These are phyloP conservation scores for Aspergillus tubingensis DNA, from an alignment of 2,329 filamentous ascomycete genomes.

Conservation along the genomic window DNA sequence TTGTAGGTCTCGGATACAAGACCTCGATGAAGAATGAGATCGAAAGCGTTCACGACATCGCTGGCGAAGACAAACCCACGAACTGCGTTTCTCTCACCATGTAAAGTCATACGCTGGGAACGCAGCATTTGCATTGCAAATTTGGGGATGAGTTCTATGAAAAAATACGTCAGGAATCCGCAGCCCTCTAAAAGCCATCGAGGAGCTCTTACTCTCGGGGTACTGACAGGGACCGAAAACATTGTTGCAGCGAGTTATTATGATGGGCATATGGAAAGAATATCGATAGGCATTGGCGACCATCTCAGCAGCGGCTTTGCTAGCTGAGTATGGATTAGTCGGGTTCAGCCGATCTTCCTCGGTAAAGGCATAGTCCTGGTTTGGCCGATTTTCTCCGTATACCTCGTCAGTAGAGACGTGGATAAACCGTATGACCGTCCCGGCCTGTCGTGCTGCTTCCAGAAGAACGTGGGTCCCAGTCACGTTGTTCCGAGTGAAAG, in stretches of 20 bases:
- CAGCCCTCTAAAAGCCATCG: background rate
- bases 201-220: conserved; percentile 67
- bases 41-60: conserved; percentile 78
- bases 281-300: conserved; percentile 80
- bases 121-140: conserved; percentile 75
- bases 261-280: conserved; percentile 77
- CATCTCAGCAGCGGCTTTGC: conserved; percentile 82
- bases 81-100: conserved; percentile 74
- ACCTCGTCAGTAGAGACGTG: conserved; percentile 86
- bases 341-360: conserved; percentile 77
- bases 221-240: conserved; percentile 84
- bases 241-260: conserved; percentile 81
- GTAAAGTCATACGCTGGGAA: conserved; percentile 67
- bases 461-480: conserved; percentile 81
- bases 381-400: conserved; percentile 68
- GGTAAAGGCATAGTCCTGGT: conserved; percentile 31
- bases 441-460: conserved; percentile 72
- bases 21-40: conserved; percentile 80
- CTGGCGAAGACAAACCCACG: conserved; percentile 76
- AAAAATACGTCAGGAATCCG: background rate
- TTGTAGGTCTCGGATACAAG: conserved; percentile 77
- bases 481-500: conserved; percentile 79
- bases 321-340: conserved; percentile 82
- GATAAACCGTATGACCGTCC: conserved; percentile 68
- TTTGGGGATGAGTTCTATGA: conserved; percentile 73